A percentile compares a stretch with the other conserved stretches of the same genome.
Evolutionary conservation across 2,329 filamentous ascomycete species (phyloP).

Genomic region (Penicillium sclerotiorum): DNA sequence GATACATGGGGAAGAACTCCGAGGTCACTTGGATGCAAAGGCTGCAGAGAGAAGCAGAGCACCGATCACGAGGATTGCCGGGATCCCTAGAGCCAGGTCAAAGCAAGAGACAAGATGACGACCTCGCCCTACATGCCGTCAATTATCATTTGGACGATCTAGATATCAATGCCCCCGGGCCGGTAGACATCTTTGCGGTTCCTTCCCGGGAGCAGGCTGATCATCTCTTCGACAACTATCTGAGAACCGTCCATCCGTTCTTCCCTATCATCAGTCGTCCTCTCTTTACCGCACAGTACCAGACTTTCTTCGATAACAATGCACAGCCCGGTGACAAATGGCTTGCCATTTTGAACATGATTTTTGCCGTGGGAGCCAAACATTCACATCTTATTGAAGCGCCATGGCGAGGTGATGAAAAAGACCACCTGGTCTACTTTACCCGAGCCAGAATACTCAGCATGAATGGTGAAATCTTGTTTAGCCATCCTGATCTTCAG

Average conservation of each 20-base stretch:
- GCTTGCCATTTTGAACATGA: constrained; percentile 50
- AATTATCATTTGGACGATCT: constrained; percentile 51
- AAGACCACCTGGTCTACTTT: constrained; percentile 49
- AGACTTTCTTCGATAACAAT: constrained; percentile 39
- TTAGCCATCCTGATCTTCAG: constrained; percentile 49
- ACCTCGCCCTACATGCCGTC: constrained; percentile 36
- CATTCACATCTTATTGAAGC: constrained; percentile 48
- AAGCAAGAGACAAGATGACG: constrained; percentile 30
- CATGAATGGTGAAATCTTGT: constrained; percentile 46
- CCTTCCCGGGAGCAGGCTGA: constrained; percentile 45
- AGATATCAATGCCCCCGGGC: constrained; percentile 43
- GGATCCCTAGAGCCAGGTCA: constrained; percentile 30
- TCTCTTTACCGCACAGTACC: constrained; percentile 45
- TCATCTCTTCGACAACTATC: constrained; percentile 45
- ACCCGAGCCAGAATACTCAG: constrained; percentile 47
- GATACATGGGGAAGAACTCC: constrained; percentile 51
- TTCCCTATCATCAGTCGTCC: constrained; percentile 49
- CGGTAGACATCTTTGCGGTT: constrained; percentile 46
- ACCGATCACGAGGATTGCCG: constrained; percentile 33
- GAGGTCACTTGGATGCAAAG: constrained; percentile 51
- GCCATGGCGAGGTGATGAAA: constrained; percentile 44
- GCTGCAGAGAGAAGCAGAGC: constrained; percentile 41
- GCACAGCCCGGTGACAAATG: constrained; percentile 43
- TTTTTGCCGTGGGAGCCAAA: constrained; percentile 49
- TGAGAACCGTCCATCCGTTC: constrained; percentile 46